Evolutionary conservation across 495 filamentous ascomycete genomes (phyloP), one percentile per base, ranked within the genome.

Genomic region (Rusavskia elegans): DNA sequence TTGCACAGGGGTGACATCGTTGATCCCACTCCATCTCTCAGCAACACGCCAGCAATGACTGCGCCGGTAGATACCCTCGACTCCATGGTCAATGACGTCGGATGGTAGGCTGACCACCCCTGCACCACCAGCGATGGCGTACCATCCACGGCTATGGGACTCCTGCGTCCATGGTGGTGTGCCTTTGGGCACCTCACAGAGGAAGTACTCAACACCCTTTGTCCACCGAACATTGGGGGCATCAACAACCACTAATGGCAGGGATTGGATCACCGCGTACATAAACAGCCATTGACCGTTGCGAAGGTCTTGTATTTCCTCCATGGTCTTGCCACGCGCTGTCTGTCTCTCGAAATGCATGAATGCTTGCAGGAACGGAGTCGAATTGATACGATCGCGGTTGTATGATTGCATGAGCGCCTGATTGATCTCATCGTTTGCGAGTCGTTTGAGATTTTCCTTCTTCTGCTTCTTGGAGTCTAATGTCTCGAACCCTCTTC

Each of bases 241-340:
- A 67, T 97, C 93, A 25, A 93, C 77, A 1, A 93, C 84, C 5
- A 95, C 71, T 73, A 95, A 79, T 1, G 93, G 93, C 14, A 97
- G 77, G 0, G 87, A 82, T 65, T 98, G 89, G 13, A 97, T 72
- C 14, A 95, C 79, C 23, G 82, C 84, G 64, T 98, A 97, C 42
- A 96, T 71, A 73, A 98, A 94, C 40, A 98, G 76, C 93, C 93
- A 98, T 61, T 89, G 79, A 17, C 92, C 92, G 35, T 80, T 76
- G 23, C 92, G 79, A 53, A 87, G 74, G 58, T 95, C 85, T 19
- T 71, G 67, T 8, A 96, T 68, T 50, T 95, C 87, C 9, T 81
- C 74, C 4, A 85, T 66, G 30, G 71, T 78, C 59, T 80, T 85
- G n/a, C 80, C 78, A 50, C 78, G 76, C 7, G 83, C 84, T 41